Evolutionary conservation across 129 eudicot species (phyloP), one percentile per base, ranked within the genome.

Genomic region (Ambrosia artemisiifolia): DNA sequence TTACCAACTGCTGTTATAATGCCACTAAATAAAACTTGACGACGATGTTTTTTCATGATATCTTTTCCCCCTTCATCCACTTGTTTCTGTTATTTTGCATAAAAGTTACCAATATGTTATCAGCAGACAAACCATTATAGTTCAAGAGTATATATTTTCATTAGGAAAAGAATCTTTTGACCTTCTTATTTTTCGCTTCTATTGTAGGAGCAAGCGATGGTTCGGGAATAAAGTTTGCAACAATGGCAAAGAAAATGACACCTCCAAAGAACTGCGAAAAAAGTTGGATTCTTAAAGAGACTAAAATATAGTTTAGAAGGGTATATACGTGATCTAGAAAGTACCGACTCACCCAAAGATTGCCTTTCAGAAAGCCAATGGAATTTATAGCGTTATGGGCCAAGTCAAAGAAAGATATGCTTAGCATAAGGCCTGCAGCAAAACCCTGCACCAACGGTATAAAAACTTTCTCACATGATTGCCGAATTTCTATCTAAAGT

Each of bases 371-470:
- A 83, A 94, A 94, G 70, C 99, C 99, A 62, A 94, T 88, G 61
- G 99, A 88, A 78, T 94, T 94, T 0, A 94, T 85, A 44, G 99
- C 94, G 68, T 94, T 94, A 82, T 94, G 99, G 51, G 99, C 99
- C 86, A 90, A 90, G 72, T 94, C 99, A 3, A 94, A 82, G 87
- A 94, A 94, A 40, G 97, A 94, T 82, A 94, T 94, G 92, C 99
- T 94, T 75, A 94, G 81, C 99, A 94, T 94, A 73, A 94, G 99
- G 51, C 99, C 99, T 54, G 96, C 99, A 72, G 99, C 99, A 81
- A 94, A 94, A 54, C 99, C 99, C 99, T 94, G 84, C 79, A 83
- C 10, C 3, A 11, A 61, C 44, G 70, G 63, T 30, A 48, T 51
- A 69, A 0, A 10, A 49, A 36, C 40, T 56, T 71, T 65, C 40